Evolutionary conservation across 257 asterid species (phyloP).

Genomic region (Cordia subcordata): DNA sequence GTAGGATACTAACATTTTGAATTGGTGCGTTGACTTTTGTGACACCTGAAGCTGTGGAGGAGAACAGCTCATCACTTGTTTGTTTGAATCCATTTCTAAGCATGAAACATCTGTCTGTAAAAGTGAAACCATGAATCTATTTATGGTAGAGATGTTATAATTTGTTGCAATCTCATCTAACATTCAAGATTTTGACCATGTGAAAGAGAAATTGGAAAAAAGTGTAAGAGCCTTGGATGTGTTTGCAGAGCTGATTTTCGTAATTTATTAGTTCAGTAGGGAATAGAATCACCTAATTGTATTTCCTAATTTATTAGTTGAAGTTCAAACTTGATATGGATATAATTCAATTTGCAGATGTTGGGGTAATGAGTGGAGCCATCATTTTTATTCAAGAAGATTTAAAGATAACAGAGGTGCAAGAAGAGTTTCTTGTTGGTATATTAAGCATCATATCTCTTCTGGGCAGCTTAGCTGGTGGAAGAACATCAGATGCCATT

Average conservation of each 20-base stretch:
- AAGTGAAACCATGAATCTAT: not conserved
- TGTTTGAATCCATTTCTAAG: not conserved
- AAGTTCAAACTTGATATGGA: not conserved
- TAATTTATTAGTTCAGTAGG: too few species aligned
- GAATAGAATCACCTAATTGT: not conserved
- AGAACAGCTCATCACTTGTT: not conserved
- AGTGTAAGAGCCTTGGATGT: too few species aligned
- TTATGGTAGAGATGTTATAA: not conserved
- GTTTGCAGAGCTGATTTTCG: too few species aligned
- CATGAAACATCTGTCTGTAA: not conserved
- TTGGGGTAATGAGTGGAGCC: constrained; percentile 98
- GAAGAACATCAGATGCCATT: constrained; percentile 74
- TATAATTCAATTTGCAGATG: constrained; percentile 48
- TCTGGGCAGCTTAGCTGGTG: constrained; percentile 77
- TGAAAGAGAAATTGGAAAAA: too few species aligned
- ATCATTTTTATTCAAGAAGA: constrained; percentile 78
- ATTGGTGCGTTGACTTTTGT: not conserved
- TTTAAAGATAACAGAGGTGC: constrained; percentile 69
- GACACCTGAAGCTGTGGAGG: not conserved
- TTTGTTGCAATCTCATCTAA: not conserved
- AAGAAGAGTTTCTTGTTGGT: constrained; percentile 73
- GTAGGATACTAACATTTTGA: too few species aligned
- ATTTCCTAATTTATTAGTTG: not conserved
- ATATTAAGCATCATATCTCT: constrained; percentile 76
- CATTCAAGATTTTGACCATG: too few species aligned